phyloP scores from a whole-genome alignment of 768 basidiomycete genomes.

The Termitomyces sp. region DNA sequence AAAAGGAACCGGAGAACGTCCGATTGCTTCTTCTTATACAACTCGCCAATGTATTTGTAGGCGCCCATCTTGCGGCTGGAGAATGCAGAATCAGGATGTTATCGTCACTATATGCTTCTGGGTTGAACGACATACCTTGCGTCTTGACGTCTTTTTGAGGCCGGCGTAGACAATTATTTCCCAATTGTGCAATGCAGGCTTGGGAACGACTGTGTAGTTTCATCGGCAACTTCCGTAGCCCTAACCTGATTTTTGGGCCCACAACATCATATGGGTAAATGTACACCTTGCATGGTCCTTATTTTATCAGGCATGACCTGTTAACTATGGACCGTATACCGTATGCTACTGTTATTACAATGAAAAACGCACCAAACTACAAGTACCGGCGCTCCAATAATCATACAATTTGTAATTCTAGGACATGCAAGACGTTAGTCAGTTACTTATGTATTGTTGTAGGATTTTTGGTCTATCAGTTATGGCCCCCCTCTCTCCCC shows the following conservation, averaged over 20 bases:
- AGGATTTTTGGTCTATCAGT: not conserved
- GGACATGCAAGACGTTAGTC: not conserved
- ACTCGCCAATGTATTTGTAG: conserved; percentile 94
- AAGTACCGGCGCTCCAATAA: not conserved
- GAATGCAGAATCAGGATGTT: conserved; percentile 5
- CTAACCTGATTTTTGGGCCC: not conserved
- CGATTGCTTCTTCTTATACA: conserved; percentile 98
- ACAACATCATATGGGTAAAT: too few species aligned
- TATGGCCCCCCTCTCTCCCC: conserved; percentile 19
- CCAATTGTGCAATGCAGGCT: conserved; percentile 17
- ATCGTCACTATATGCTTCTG: not conserved
- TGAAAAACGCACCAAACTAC: not conserved
- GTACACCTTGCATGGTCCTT: too few species aligned
- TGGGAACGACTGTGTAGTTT: conserved; percentile 33
- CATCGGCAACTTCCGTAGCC: conserved; percentile 27
- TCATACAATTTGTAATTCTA: not conserved
- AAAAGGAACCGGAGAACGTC: conserved; percentile 97
- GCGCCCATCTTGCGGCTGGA: conserved; percentile 73
- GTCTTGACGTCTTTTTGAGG: conserved; percentile 31
- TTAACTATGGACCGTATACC: not conserved
- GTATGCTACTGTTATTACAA: not conserved
- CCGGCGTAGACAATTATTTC: conserved; percentile 20
- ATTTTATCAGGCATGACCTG: too few species aligned
- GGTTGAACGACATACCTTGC: conserved; percentile 25
- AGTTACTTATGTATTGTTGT: too few species aligned